Percentiles rank a stretch among this genome's conserved stretches.
Evolutionary conservation across 805 yeast species (phyloP).

Genomic region (Spathaspora arborariae): DNA sequence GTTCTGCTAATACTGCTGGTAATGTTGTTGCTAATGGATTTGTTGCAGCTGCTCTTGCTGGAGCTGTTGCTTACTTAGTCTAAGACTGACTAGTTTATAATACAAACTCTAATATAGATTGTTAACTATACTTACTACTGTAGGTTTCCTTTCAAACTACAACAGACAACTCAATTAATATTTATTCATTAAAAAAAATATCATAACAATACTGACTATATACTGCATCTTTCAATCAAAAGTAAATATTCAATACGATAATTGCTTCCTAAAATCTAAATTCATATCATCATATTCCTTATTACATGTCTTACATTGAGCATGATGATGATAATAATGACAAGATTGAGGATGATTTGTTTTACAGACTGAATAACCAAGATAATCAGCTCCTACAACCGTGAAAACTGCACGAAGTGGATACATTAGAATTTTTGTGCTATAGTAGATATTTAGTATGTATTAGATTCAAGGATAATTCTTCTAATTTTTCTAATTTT

Average conservation of each 20-base stretch:
- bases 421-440: not conserved
- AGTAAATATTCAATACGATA: not conserved
- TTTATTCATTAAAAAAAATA: not conserved
- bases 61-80: constrained; percentile 7
- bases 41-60: constrained; percentile 5
- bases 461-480: too few species aligned
- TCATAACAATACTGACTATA: not conserved
- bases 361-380: not conserved
- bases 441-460: not conserved
- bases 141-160: not conserved
- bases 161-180: not conserved
- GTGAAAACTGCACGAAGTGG: constrained; percentile 1
- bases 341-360: constrained; percentile 2
- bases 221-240: not conserved
- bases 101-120: too few species aligned
- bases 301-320: not conserved
- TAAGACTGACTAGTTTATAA: not conserved
- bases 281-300: constrained; percentile 3
- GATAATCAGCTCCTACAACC: constrained; percentile 2
- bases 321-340: constrained; percentile 4
- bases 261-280: constrained; percentile 2
- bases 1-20: constrained; percentile 3
- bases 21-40: constrained; percentile 1
- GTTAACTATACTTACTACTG: too few species aligned
- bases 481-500: too few species aligned